Percentiles rank a stretch among this genome's conserved stretches.
phyloP scores from a whole-genome alignment of 2,329 filamentous ascomycete genomes.

The Neoscytalidium dimidiatum region DNA sequence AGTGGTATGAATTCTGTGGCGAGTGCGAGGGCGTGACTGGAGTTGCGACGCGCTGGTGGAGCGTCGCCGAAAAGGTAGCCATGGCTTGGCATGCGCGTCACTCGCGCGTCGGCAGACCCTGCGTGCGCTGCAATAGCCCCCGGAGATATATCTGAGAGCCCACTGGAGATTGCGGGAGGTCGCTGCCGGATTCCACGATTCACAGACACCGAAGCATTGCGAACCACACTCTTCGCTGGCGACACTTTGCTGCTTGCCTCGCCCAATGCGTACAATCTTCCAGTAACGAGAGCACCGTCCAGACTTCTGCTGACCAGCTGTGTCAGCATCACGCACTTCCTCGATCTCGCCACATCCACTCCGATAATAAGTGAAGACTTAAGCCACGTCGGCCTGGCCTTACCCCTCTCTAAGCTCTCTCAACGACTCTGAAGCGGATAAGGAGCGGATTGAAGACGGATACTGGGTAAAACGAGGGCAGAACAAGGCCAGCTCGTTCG shows the following conservation, averaged over 20 bases:
- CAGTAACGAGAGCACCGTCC: not conserved
- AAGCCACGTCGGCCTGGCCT: not conserved
- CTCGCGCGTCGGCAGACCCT: not conserved
- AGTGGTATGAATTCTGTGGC: conserved; percentile 35
- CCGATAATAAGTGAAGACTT: not conserved
- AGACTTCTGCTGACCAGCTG: not conserved
- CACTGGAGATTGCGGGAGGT: not conserved
- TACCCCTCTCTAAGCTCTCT: not conserved
- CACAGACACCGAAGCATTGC: not conserved
- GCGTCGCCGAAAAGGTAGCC: conserved; percentile 13
- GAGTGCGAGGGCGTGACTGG: conserved; percentile 39
- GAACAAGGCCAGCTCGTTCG: conserved; percentile 15
- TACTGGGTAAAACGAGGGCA: not conserved
- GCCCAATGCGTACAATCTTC: not conserved
- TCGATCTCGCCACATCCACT: not conserved
- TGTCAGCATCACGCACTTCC: not conserved
- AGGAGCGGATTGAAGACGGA: not conserved
- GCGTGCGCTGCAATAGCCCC: not conserved
- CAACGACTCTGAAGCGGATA: not conserved
- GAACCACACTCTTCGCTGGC: not conserved
- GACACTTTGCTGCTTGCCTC: not conserved
- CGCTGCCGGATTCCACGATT: not conserved
- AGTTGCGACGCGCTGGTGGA: conserved; percentile 3
- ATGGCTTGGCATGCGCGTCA: conserved; percentile 4
- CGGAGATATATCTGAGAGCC: not conserved